Base-by-base conservation (phyloP, 441 rosid species). In the Flueggea neowawraea region DNA sequence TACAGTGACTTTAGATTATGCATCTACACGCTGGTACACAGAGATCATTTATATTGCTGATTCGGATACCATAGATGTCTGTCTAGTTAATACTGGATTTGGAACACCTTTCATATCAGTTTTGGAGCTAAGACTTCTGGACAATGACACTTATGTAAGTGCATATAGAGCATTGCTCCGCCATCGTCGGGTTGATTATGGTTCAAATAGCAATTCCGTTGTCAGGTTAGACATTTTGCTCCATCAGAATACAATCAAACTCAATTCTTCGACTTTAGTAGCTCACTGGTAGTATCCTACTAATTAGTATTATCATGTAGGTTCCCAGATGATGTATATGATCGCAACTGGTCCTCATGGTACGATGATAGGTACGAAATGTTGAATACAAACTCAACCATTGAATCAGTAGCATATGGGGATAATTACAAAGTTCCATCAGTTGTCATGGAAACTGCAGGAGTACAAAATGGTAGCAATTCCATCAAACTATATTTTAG, bases 51-150 rank as follows among this genome's bases (percentile, higher is more conserved):
- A 79, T 32, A 22, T 47, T 11, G 54, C 62, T 0, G 47, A 54
- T 12, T 50, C 62, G 12, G 69, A 74, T 39, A 44, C 71, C 31
- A 28, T 74, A 51, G 62, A 73, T 43, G 71, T 84, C 8, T 86
- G 91, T 61, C 81, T 80, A 10, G 82, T 69, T 16, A 73, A 80
- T 61, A 77, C 75, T 0, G 83, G 78, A 4, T 55, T 14, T 0
- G 84, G 80, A n/a, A 64, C 71, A 13, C 92, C 92, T 31, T 76
- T 76, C 31, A 82, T 86, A 15, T 84, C 88, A 13, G 41, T 62
- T n/a, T 66, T 84, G 55, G 92, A 84, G 60, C 47, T 86, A 5
- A 78, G 92, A 61, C 81, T 60, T 12, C 8, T 83, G 70, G 54
- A 12, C 28, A 74, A 39, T 62, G 33, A 6, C 12, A 41, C 52